phyloP scores from a whole-genome alignment of 306 rosid genomes.

The Psophocarpus tetragonolobus region DNA sequence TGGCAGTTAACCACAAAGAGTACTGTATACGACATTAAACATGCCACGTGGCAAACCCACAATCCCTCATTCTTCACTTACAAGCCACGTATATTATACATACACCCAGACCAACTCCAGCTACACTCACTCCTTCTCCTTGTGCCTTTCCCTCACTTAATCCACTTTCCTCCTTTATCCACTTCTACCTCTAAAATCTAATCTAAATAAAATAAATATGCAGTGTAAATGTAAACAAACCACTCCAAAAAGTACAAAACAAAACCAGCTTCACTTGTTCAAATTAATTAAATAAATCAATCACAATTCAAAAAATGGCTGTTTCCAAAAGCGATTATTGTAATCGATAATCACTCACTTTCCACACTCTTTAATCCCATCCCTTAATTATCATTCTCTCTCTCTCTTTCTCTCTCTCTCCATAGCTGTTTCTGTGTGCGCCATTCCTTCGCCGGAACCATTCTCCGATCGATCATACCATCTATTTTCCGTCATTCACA shows the following conservation, averaged over 20 bases:
- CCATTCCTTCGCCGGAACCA: slow-evolving; percentile 58
- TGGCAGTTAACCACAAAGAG: slow-evolving; percentile 23
- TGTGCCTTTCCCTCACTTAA: slow-evolving; percentile 24
- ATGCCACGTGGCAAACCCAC: slow-evolving; percentile 25
- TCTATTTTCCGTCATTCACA: slow-evolving; percentile 43
- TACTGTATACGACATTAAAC: not conserved
- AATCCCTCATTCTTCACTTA: slow-evolving; percentile 23
- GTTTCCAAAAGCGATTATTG: slow-evolving; percentile 24
- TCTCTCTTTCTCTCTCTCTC: slow-evolving; percentile 18
- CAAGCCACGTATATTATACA: slow-evolving; percentile 34
- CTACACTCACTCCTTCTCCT: not conserved
- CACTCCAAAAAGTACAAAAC: not conserved
- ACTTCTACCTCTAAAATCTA: not conserved
- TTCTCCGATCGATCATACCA: slow-evolving; percentile 52
- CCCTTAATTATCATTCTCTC: slow-evolving; percentile 40
- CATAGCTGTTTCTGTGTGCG: slow-evolving; percentile 31
- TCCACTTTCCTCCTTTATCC: slow-evolving; percentile 28
- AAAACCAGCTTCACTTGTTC: not conserved
- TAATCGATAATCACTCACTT: slow-evolving; percentile 39
- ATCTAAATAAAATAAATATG: not conserved
- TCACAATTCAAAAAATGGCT: not conserved
- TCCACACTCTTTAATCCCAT: slow-evolving; percentile 32
- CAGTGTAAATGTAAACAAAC: not conserved
- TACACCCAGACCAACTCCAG: slow-evolving; percentile 25
- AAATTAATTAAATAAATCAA: not conserved